Base-by-base conservation (phyloP, 2,329 filamentous ascomycete species). In the Ustilaginoidea virens region DNA sequence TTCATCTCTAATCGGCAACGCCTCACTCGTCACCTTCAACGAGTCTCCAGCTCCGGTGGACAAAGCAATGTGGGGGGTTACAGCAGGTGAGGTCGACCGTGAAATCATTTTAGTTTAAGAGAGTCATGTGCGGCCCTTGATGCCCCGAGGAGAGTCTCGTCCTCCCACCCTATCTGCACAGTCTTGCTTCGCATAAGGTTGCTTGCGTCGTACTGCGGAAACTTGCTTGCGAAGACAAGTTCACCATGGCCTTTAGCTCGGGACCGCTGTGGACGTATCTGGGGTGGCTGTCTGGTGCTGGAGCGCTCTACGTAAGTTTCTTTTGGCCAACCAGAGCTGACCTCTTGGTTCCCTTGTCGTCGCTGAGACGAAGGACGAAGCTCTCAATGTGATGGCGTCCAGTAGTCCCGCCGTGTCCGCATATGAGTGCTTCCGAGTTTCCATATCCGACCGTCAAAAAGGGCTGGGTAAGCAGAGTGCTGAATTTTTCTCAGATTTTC, bases 221-320 rank as follows among this genome's bases (percentile, higher is more conserved):
- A n/a, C n/a, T n/a, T n/a, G n/a, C n/a, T n/a, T n/a, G n/a, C n/a
- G n/a, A n/a, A 16, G 25, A 18, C 12, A n/a, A 17, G 16, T 32
- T 21, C 28, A 38, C 33, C 25, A 51, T 51, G 48, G 38, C 37
- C 25, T 23, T 49, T 23, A 34, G 47, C 30, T 22, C 47, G 18
- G 40, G 43, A 34, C 57, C 60, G 29, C 29, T 61, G 25, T 46
- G 49, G 38, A 37, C 53, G 28, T 63, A 58, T 49, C 41, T 61
- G 27, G 55, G 48, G 25, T 23, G 57, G 15, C 28, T 58, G 20
- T 45, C 48, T 12, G 47, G 47, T 13, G 49, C 44, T 23, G 51
- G 45, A 11, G 30, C 48, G 6, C 24, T 59, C 30, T 65, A 61
- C 34, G 61, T 65, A 43, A 47, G 59, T 30, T 25, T n/a, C 6